Conservation (phyloP, 192 early-diverging fungal genomes). For the Obelidium mucronatum region DNA sequence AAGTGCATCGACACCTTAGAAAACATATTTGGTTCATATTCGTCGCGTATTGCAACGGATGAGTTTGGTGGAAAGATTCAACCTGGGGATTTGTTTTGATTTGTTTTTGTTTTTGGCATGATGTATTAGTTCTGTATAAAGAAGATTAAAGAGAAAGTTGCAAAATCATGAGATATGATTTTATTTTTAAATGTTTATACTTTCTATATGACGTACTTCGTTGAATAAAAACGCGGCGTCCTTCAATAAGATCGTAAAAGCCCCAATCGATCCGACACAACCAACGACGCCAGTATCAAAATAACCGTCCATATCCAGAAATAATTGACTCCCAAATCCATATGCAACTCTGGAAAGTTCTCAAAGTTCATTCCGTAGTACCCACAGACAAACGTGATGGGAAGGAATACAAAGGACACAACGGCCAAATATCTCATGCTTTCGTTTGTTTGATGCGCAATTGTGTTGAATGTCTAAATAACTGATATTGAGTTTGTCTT, state of each 20-base stretch:
- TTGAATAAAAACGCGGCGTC: too few species aligned
- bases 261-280: not conserved
- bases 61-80: too few species aligned
- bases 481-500: conserved; percentile 49
- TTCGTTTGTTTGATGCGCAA: conserved; percentile 32
- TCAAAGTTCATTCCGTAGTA: conserved; percentile 58
- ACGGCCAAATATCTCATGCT: conserved; percentile 32
- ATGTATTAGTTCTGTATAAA: too few species aligned
- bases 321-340: conserved; percentile 6
- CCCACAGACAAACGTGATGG: conserved; percentile 66
- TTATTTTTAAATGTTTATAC: too few species aligned
- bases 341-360: conserved; percentile 42
- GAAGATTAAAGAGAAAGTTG: too few species aligned
- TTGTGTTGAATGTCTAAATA: conserved; percentile 28
- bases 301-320: conserved; percentile 3
- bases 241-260: not conserved
- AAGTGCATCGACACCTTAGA: too few species aligned
- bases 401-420: conserved; percentile 54
- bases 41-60: too few species aligned
- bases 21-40: too few species aligned
- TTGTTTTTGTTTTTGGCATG: too few species aligned
- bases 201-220: too few species aligned
- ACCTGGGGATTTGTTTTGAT: too few species aligned
- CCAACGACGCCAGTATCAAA: not conserved
- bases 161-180: too few species aligned